These are phyloP conservation scores for Centrapalus pauciflorus DNA, from an alignment of 129 eudicot species.

Conservation along the genomic window DNA sequence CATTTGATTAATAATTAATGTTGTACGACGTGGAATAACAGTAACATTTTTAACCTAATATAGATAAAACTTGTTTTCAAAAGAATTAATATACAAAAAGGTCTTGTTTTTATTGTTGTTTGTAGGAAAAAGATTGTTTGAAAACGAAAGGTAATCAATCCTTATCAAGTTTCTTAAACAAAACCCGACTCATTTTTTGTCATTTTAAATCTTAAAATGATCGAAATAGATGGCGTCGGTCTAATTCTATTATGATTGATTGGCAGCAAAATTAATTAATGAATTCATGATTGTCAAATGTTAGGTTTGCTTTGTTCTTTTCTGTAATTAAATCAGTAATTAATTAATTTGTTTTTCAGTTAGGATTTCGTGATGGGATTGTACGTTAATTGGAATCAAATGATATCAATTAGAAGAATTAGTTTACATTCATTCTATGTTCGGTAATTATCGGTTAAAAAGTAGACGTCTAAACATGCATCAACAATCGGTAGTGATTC, in stretches of 20 bases:
- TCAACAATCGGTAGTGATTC: too few species aligned
- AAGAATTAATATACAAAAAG: not conserved
- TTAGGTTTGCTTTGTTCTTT: not conserved
- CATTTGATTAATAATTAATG: not conserved
- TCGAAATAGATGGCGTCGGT: too few species aligned
- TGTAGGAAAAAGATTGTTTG: not conserved
- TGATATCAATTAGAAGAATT: too few species aligned
- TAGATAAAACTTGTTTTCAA: not conserved
- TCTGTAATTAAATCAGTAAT: not conserved
- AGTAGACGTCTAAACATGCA: not conserved
- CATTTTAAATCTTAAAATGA: not conserved
- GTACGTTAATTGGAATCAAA: not conserved
- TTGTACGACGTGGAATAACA: not conserved
- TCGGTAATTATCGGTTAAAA: not conserved
- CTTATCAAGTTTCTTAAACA: slow-evolving; percentile 5
- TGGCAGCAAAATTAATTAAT: not conserved
- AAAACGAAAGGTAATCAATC: not conserved
- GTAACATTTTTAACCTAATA: not conserved
- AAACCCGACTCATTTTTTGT: not conserved
- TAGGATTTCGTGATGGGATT: not conserved
- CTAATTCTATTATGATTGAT: not conserved
- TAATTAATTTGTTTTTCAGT: not conserved
- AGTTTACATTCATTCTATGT: not conserved
- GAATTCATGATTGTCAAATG: not conserved
- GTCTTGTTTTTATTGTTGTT: slow-evolving; percentile 9